phyloP scores from a whole-genome alignment of 148 eudicot genomes.

The Fagopyrum tataricum region DNA sequence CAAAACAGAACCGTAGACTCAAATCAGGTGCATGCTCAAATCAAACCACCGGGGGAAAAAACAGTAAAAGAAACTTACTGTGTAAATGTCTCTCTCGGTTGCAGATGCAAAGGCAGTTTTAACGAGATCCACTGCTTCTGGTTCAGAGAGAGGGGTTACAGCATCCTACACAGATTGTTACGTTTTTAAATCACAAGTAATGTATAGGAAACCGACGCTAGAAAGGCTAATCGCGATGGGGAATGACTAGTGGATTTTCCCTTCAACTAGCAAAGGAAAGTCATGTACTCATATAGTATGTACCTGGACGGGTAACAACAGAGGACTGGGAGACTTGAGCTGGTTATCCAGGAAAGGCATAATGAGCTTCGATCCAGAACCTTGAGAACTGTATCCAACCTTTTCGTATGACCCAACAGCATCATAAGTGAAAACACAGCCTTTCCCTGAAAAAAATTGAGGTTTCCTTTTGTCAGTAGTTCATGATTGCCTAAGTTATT shows the following conservation, averaged over 20 bases:
- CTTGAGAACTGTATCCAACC: slow-evolving; percentile 96
- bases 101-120: slow-evolving; percentile 97
- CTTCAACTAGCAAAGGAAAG: slow-evolving; percentile 16
- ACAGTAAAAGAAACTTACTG: slow-evolving; percentile 43
- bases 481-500: background rate
- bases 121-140: slow-evolving; percentile 92
- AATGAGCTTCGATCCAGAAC: slow-evolving; percentile 88
- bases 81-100: slow-evolving; percentile 94
- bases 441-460: slow-evolving; percentile 55
- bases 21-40: background rate
- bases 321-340: slow-evolving; percentile 96
- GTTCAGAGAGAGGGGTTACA: slow-evolving; percentile 83
- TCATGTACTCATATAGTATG: background rate
- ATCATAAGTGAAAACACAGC: slow-evolving; percentile 95
- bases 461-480: background rate
- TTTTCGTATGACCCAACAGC: slow-evolving; percentile 98
- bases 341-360: slow-evolving; percentile 97
- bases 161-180: slow-evolving; percentile 47
- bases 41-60: no score
- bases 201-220: background rate
- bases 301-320: slow-evolving; percentile 67
- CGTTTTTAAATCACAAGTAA: background rate
- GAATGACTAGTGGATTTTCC: background rate
- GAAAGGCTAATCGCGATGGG: background rate
- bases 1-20: background rate